Evolutionary conservation across 2,329 filamentous ascomycete genomes (phyloP).

Genomic region (Trichoderma oligosporum): DNA sequence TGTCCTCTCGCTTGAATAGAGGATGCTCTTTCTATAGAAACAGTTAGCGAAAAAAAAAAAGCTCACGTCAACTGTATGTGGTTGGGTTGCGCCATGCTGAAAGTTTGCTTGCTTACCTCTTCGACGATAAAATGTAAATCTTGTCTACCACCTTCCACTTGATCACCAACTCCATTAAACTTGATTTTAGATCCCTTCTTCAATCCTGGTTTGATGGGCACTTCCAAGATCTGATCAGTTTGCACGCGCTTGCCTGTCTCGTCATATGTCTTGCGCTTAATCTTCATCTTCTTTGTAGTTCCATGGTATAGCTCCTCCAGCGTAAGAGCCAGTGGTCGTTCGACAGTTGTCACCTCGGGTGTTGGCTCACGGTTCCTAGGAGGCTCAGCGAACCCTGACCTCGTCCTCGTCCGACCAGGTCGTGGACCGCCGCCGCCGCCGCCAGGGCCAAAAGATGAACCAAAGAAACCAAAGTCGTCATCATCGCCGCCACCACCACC

Average conservation of each 20-base stretch:
- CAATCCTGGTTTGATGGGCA: slow-evolving; percentile 91
- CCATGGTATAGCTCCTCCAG: slow-evolving; percentile 88
- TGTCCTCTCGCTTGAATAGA: slow-evolving; percentile 79
- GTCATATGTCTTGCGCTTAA: slow-evolving; percentile 95
- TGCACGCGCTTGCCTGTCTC: slow-evolving; percentile 76
- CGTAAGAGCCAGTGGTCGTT: slow-evolving; percentile 74
- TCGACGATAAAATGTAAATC: slow-evolving; percentile 93
- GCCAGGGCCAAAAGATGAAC: slow-evolving; percentile 43
- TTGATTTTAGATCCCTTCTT: slow-evolving; percentile 99
- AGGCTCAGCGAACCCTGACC: slow-evolving; percentile 39
- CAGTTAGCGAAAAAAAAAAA: slow-evolving; percentile 17
- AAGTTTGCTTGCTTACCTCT: slow-evolving; percentile 61
- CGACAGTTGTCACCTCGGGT: slow-evolving; percentile 86
- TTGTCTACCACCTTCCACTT: slow-evolving; percentile 92
- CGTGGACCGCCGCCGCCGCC: slow-evolving; percentile 32
- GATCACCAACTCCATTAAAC: slow-evolving; percentile 95
- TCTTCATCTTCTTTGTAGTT: slow-evolving; percentile 94
- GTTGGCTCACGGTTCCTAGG: slow-evolving; percentile 43
- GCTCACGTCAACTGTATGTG: not conserved
- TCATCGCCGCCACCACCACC: slow-evolving; percentile 36
- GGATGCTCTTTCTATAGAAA: slow-evolving; percentile 73
- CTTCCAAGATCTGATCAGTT: slow-evolving; percentile 86
- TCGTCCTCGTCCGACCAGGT: slow-evolving; percentile 41
- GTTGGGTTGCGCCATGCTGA: no score
- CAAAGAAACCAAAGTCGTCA: slow-evolving; percentile 52